Evolutionary conservation across 2,329 filamentous ascomycete genomes (phyloP).

Genomic region (Cytospora schulzeri): DNA sequence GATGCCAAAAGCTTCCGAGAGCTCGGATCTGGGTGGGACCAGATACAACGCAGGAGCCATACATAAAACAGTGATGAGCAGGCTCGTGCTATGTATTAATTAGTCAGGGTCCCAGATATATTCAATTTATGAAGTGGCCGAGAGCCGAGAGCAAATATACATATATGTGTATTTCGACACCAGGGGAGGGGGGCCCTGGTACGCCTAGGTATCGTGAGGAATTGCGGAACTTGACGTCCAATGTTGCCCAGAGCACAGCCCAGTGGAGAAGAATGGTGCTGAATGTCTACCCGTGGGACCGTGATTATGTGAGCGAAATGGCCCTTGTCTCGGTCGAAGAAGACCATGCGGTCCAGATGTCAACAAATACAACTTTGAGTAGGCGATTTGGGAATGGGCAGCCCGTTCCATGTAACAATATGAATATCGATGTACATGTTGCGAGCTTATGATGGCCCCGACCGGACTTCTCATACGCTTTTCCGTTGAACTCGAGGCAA

Average conservation of each 20-base stretch:
- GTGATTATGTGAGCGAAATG: no score
- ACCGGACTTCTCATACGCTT: background rate
- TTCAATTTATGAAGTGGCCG: background rate
- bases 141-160: background rate
- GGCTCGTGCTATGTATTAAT: background rate
- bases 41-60: background rate
- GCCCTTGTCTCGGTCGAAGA: no score
- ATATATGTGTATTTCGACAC: background rate
- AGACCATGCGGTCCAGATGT: background rate
- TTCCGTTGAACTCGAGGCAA: background rate
- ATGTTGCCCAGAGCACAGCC: background rate
- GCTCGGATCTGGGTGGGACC: background rate
- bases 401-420: no score
- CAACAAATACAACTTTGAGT: background rate
- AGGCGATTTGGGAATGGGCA: background rate
- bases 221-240: background rate
- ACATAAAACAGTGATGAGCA: background rate
- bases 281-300: background rate
- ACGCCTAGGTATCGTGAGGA: background rate
- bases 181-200: no score
- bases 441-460: background rate
- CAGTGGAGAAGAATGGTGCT: background rate
- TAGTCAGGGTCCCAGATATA: background rate
- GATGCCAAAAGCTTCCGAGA: background rate
- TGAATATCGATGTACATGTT: background rate